Evolutionary conservation across 441 rosid genomes (phyloP), one percentile per base, ranked within the genome.

Genomic region (Adansonia rubrostipa): DNA sequence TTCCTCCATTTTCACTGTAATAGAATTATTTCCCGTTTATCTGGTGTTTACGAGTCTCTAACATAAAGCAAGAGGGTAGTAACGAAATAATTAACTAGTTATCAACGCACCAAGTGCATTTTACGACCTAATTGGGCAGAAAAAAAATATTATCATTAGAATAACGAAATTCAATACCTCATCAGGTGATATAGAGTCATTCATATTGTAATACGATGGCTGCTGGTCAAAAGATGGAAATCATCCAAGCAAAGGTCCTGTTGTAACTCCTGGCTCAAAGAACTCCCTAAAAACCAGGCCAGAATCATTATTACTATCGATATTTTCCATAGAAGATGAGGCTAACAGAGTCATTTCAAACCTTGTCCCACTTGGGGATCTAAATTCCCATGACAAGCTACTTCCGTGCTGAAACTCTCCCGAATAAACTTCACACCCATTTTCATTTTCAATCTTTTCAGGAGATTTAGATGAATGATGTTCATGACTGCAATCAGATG

Each of bases 221-320:
- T 88, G 81, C 80, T 86, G 92, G 24, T 84, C 87, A 77, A 89
- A 81, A 80, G 94, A 85, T 68, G 87, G 87, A 85, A 88, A 89
- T 36, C 84, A 92, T 61, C 86, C 87, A 71, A 90, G 89, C 79
- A 91, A 88, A 78, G 98, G 84, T 61, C 90, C 94, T 61, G 90
- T 75, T 79, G 89, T 36, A 84, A 82, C 88, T 86, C 91, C 94
- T 42, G 95, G 88, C 69, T 92, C 93, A 47, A 94, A 85, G 48
- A 94, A 81, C 73, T 96, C 97, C 82, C 91, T 88, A 33, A 96
- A 95, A 79, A 94, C 97, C 87, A 93, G 83, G 63, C 89, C 87
- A 4, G 97, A 86, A 80, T 96, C 97, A 80, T 83, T 84, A 80
- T 81, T 82, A 86, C 86, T 79, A 15, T 84, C 87, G 84, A 87